These are phyloP conservation scores for Rhytidhysteron rufulum DNA, from an alignment of 2,329 filamentous ascomycete genomes.

Conservation along the genomic window DNA sequence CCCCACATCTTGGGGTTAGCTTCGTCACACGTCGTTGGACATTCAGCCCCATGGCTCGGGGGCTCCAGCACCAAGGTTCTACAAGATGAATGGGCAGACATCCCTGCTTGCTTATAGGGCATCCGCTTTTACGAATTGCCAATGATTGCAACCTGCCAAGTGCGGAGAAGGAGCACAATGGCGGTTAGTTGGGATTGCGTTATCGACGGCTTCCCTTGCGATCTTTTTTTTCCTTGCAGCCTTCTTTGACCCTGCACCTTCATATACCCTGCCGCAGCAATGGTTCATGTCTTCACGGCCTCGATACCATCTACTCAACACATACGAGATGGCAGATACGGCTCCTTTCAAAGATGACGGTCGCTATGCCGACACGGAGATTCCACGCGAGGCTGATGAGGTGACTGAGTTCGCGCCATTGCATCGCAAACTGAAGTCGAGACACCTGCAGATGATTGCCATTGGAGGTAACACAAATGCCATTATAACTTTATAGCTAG, in stretches of 20 bases:
- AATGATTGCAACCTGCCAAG: too few species aligned
- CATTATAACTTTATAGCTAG: background rate
- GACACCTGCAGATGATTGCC: slow-evolving; percentile 20
- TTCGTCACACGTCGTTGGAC: too few species aligned
- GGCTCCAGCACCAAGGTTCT: too few species aligned
- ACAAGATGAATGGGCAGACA: too few species aligned
- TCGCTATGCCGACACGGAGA: background rate
- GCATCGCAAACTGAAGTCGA: slow-evolving; percentile 16
- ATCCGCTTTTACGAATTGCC: too few species aligned
- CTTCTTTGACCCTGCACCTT: background rate
- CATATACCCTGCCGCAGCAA: too few species aligned
- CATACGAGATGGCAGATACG: background rate
- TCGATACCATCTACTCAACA: background rate
- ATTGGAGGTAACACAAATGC: slow-evolving; percentile 16
- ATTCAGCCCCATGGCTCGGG: too few species aligned
- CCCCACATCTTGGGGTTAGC: too few species aligned
- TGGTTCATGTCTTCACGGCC: background rate
- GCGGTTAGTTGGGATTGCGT: too few species aligned
- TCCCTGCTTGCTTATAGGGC: too few species aligned
- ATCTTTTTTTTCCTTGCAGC: background rate
- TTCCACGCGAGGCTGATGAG: background rate
- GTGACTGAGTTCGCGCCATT: slow-evolving; percentile 8
- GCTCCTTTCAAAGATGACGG: background rate
- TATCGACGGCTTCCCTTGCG: background rate
- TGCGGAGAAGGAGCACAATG: too few species aligned